Base-by-base conservation (phyloP, 2,329 filamentous ascomycete species). In the Cladophialophora yegresii region DNA sequence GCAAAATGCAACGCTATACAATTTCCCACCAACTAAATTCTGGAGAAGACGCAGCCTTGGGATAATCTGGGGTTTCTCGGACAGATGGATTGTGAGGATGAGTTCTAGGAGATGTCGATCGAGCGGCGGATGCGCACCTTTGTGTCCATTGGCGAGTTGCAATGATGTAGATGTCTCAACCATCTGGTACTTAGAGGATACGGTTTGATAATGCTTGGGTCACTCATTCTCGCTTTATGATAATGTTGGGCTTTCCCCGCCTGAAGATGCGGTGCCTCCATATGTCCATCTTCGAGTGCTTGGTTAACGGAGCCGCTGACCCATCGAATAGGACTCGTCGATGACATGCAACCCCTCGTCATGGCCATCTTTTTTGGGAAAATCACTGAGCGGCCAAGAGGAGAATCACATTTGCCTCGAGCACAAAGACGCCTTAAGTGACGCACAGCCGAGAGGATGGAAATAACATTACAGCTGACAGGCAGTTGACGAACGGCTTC, bases 41-140 rank as follows among this genome's bases (percentile, higher is more conserved):
- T 50, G 40, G 22, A 26, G 4, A 49, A 45, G 33, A 22, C 12
- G 50, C 32, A 53, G 49, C 20, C 16, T 32, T 61, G 49, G 51
- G 22, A 45, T 55, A 40, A 49, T 61, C 47, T 55, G 59, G 40
- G 23, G 45, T 10, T 12, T 47, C 43, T 58, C 43, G 40, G 54
- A 45, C 54, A 45, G 55, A 58, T 58, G 55, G 55, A n/a, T 58
- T 58, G 40, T 47, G 43, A 40, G 23, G 55, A 58, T 47, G 28
- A 50, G 43, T 58, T 32, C 36, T 30, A 33, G 45, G 20, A 58
- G 36, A 49, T 23, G 45, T 49, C 30, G 55, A 49, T 58, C 55
- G 40, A 58, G 23, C 30, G 12, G 28, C 9, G n/a, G n/a, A 13
- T 10, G 20, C 28, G 28, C 43, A 47, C 10, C 13, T 43, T 45